A percentile compares a stretch with the other conserved stretches of the same genome.
Conservation (phyloP, 495 filamentous ascomycete genomes). For the Penicillium paradoxum region DNA sequence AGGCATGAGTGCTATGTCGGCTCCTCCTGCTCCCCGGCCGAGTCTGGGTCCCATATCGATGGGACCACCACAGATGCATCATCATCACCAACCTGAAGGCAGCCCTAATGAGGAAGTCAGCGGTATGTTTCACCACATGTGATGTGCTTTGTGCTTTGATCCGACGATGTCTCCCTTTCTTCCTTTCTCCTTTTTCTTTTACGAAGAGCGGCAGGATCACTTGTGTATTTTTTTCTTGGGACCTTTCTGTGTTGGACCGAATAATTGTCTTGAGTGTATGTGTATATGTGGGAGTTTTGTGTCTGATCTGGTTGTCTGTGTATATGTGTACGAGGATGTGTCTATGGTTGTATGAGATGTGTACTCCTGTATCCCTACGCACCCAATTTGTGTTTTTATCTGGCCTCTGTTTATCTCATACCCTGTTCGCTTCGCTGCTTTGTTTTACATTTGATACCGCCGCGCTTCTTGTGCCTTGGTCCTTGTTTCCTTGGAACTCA, state of each 20-base stretch:
- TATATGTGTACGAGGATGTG: conserved; percentile 8
- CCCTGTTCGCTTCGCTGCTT: conserved; percentile 24
- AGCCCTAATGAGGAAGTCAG: conserved; percentile 78
- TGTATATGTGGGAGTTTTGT: conserved; percentile 18
- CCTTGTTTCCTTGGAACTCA: conserved; percentile 14
- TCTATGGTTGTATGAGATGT: conserved; percentile 15
- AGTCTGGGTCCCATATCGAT: conserved; percentile 58
- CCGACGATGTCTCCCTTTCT: conserved; percentile 16
- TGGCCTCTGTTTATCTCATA: conserved; percentile 22
- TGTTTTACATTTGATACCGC: conserved; percentile 22
- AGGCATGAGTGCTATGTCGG: conserved; percentile 36
- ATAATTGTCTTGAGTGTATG: conserved; percentile 11
- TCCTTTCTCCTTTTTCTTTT: conserved; percentile 7
- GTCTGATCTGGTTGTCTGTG: not conserved
- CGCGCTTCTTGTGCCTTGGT: conserved; percentile 16
- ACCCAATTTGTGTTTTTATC: conserved; percentile 10
- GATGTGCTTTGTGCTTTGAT: conserved; percentile 22
- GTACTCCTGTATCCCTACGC: conserved; percentile 23
- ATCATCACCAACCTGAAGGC: conserved; percentile 73
- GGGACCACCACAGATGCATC: conserved; percentile 64
- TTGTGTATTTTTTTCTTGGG: conserved; percentile 18
- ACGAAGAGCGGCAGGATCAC: conserved; percentile 15
- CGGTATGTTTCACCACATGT: conserved; percentile 91
- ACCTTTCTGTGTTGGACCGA: conserved; percentile 11
- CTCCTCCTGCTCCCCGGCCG: conserved; percentile 41